Conservation (phyloP, 257 asterid species). For the Solanum peruvianum region DNA sequence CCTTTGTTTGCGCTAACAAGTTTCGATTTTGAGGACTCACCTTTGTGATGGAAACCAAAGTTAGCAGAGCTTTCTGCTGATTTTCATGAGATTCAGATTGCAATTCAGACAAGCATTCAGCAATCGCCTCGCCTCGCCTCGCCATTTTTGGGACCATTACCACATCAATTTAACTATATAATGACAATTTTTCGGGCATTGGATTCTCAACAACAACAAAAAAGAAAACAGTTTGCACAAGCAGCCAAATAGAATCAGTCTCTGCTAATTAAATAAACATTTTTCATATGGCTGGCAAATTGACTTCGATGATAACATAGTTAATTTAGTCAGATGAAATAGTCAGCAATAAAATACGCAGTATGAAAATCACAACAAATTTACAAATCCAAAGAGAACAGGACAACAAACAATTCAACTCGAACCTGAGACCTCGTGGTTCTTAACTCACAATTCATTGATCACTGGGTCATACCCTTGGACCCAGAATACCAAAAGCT, state of each 20-base stretch:
- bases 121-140: slow-evolving; percentile 21
- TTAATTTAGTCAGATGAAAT: not conserved
- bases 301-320: not conserved
- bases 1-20: slow-evolving; percentile 39
- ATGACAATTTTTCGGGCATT: not conserved
- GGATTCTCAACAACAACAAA: not conserved
- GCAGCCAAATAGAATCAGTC: not conserved
- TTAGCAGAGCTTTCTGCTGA: slow-evolving; percentile 41
- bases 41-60: slow-evolving; percentile 46
- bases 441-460: too few species aligned
- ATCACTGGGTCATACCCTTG: too few species aligned
- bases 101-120: slow-evolving; percentile 34
- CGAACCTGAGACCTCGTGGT: too few species aligned
- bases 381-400: not conserved
- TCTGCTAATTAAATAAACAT: not conserved
- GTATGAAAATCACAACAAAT: not conserved
- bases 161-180: not conserved
- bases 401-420: not conserved
- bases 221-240: not conserved
- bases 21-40: slow-evolving; percentile 68
- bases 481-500: too few species aligned
- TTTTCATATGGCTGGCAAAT: not conserved
- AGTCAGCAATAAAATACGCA: not conserved
- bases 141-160: not conserved
- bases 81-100: slow-evolving; percentile 16